These are phyloP conservation scores for Ascochyta viciae-villosae DNA, from an alignment of 2,329 filamentous ascomycete species.

Conservation along the genomic window DNA sequence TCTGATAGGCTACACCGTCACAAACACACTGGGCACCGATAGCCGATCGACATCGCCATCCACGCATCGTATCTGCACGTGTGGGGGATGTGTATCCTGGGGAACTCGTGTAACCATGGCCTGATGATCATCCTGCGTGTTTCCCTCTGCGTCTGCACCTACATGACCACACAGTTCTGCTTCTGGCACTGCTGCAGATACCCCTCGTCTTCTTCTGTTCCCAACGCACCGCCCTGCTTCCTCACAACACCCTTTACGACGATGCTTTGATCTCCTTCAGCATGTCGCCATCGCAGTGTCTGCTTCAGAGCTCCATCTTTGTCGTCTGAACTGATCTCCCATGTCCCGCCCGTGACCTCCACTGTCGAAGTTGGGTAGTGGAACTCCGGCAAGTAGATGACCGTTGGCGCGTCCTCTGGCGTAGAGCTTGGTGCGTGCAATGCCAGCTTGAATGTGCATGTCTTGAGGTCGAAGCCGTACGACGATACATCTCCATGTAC, in stretches of 20 bases:
- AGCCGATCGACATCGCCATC: constrained; percentile 1
- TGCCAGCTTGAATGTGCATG: constrained; percentile 77
- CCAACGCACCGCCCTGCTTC: constrained; percentile 55
- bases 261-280: constrained; percentile 80
- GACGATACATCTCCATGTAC: constrained; percentile 74
- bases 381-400: constrained; percentile 86
- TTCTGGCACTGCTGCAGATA: constrained; percentile 72
- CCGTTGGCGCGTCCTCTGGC: constrained; percentile 72
- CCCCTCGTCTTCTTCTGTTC: constrained; percentile 73
- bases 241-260: constrained; percentile 77
- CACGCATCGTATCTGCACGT: constrained; percentile 2
- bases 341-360: constrained; percentile 83
- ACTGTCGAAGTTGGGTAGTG: constrained; percentile 86
- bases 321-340: constrained; percentile 80
- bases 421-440: constrained; percentile 68
- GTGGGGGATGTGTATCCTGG: constrained; percentile 1
- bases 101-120: constrained; percentile 13
- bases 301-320: constrained; percentile 74
- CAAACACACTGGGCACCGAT: constrained; percentile 19
- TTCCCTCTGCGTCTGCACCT: constrained; percentile 6
- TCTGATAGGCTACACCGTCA: constrained; percentile 3
- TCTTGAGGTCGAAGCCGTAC: constrained; percentile 83
- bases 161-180: constrained; percentile 56
- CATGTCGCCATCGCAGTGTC: constrained; percentile 90
- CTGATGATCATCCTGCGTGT: constrained; percentile 5